Base-by-base conservation (phyloP, 2,329 filamentous ascomycete species). In the Penicillium sp. region DNA sequence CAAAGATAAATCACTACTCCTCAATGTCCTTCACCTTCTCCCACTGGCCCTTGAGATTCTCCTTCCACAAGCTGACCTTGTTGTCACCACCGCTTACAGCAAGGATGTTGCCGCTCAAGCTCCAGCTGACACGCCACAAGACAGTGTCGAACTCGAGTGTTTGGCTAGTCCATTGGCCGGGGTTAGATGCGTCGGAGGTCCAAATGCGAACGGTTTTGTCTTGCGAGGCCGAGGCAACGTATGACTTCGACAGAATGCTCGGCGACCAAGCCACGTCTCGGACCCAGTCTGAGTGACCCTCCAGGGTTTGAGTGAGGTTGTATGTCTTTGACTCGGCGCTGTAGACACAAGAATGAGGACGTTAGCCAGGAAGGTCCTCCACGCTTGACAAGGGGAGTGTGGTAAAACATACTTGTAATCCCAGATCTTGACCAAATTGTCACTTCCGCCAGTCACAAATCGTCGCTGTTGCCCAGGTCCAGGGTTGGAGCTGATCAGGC, bases 171-270 rank as follows among this genome's bases (percentile, higher is more conserved):
- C 93, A 98, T 58, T 87, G 81, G 16, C 78, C 79, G 11, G 80
- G 72, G 60, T 75, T 79, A 43, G 77, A 73, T 17, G 78, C 71
- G 57, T 88, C 84, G 18, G 79, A 83, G 7, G 91, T 97, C 93
- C 93, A 98, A 70, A 98, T 96, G 54, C 89, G 83, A 48, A 97
- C 91, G 7, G 89, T 96, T 78, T 94, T 94, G 68, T 98, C 93
- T 72, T 97, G 90, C 38, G 86, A 90, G 8, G 91, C 93, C 33
- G 86, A 91, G 19, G 93, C 93, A 63, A 98, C 96, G 72, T 98
- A 98, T 43, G 84, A 88, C 77, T 95, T 96, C 58, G 90, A 87
- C 43, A 98, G 77, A 40, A 97, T 87, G 16, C 89, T 96, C 8
- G 93, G 93, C 34, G 86, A 91, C 93, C 93, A 98, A 10, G 91